Evolutionary conservation across 768 basidiomycete species (phyloP).

Genomic region (Boletus sp.): DNA sequence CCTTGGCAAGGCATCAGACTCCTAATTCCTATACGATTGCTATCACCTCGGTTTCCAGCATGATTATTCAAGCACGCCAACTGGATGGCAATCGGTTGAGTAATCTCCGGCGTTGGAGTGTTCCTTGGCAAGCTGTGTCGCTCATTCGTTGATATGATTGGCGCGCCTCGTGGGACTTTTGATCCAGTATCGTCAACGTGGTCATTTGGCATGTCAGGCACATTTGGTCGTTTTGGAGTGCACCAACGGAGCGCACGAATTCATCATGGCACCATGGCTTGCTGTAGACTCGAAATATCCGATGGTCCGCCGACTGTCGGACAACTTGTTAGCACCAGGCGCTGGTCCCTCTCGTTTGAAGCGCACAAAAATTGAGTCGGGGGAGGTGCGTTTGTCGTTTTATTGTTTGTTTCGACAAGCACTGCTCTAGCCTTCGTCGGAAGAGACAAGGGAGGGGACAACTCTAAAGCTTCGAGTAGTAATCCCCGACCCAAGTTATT

Average conservation of each 20-base stretch:
- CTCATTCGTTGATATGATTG: neutral
- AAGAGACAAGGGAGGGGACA: neutral
- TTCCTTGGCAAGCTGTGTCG: slow-evolving; percentile 23
- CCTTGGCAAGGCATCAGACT: neutral
- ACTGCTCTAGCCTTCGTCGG: neutral
- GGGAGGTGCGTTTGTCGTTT: neutral
- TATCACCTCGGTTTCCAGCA: slow-evolving; percentile 5
- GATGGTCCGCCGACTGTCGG: neutral
- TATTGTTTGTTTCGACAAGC: neutral
- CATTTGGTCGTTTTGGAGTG: neutral
- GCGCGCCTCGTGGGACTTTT: neutral
- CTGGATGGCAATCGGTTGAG: neutral
- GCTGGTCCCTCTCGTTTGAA: neutral
- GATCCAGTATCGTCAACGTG: neutral
- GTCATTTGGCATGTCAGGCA: neutral
- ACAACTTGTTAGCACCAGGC: no score
- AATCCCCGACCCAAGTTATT: neutral
- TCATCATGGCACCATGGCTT: slow-evolving; percentile 1
- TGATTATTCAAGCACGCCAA: slow-evolving; percentile 1
- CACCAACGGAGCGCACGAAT: neutral
- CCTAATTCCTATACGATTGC: neutral
- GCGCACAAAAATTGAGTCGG: neutral
- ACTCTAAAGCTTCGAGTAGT: neutral
- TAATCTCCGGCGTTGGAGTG: slow-evolving; percentile 7
- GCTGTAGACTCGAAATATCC: neutral